Conservation (phyloP, 1,284 basidiomycete species). For the Ustanciosporium gigantosporum region DNA sequence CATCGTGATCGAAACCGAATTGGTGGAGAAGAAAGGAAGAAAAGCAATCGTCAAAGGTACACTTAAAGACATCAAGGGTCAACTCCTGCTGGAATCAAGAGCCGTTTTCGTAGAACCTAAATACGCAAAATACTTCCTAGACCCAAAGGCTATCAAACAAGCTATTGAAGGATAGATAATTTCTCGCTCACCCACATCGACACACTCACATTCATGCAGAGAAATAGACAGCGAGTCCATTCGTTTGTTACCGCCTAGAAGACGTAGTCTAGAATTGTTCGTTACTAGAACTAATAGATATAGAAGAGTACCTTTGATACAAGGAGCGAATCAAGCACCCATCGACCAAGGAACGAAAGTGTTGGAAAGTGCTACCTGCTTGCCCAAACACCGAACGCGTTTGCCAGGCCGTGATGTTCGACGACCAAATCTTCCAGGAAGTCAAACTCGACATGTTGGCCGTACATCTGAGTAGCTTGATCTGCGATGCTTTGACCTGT, state of each 20-base stretch:
- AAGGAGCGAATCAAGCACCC: no score
- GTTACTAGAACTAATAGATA: no score
- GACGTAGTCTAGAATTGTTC: no score
- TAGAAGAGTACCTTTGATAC: no score
- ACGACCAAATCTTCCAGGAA: slow-evolving; percentile 23
- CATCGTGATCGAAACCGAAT: slow-evolving; percentile 71
- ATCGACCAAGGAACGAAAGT: no score
- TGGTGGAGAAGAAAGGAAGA: slow-evolving; percentile 73
- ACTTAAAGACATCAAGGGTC: slow-evolving; percentile 78
- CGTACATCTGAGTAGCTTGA: slow-evolving; percentile 28
- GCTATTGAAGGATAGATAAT: slow-evolving; percentile 63
- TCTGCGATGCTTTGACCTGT: slow-evolving; percentile 35
- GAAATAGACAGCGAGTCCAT: no score
- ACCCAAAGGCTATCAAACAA: slow-evolving; percentile 67
- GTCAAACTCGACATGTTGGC: slow-evolving; percentile 13
- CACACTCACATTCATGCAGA: no score
- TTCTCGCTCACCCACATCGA: no score
- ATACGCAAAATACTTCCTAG: slow-evolving; percentile 73
- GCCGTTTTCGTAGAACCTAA: slow-evolving; percentile 81
- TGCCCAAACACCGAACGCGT: slow-evolving; percentile 38
- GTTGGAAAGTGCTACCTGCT: not conserved
- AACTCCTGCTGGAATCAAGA: slow-evolving; percentile 77
- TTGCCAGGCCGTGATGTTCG: slow-evolving; percentile 31
- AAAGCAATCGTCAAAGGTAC: slow-evolving; percentile 74
- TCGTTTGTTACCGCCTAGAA: no score